Evolutionary conservation across 2,329 filamentous ascomycete species (phyloP).

Genomic region (Penicillium sp.): DNA sequence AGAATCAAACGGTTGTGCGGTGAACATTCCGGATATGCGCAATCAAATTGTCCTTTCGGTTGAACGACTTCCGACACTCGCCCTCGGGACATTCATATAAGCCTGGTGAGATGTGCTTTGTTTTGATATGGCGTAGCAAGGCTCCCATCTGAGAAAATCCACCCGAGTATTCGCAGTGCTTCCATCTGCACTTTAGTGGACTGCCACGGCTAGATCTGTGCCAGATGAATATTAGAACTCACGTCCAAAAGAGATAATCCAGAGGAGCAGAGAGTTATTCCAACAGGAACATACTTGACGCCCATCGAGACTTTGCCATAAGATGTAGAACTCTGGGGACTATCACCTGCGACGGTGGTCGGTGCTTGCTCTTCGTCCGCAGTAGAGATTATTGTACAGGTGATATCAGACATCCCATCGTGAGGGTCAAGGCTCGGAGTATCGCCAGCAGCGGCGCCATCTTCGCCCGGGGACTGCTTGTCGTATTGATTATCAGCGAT

Average conservation of each 20-base stretch:
- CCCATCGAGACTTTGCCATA: background rate
- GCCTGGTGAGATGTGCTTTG: background rate
- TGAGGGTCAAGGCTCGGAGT: background rate
- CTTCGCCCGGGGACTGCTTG: background rate
- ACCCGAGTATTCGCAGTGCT: background rate
- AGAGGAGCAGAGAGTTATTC: background rate
- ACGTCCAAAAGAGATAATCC: background rate
- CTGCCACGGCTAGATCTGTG: background rate
- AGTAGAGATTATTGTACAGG: background rate
- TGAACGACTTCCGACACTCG: background rate
- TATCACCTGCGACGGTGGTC: no score
- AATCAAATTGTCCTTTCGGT: conserved; percentile 4
- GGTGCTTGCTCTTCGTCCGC: background rate
- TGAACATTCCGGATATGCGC: conserved; percentile 6
- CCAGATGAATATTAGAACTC: background rate
- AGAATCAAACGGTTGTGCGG: background rate
- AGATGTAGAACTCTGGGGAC: background rate
- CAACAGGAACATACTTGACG: background rate
- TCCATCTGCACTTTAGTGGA: background rate
- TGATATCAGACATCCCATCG: background rate
- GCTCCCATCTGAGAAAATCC: conserved; percentile 1
- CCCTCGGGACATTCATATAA: background rate
- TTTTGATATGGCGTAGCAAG: conserved; percentile 1
- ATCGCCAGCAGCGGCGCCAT: background rate
- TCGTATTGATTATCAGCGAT: background rate